phyloP scores from a whole-genome alignment of 805 yeast species.

The Candida piceae region DNA sequence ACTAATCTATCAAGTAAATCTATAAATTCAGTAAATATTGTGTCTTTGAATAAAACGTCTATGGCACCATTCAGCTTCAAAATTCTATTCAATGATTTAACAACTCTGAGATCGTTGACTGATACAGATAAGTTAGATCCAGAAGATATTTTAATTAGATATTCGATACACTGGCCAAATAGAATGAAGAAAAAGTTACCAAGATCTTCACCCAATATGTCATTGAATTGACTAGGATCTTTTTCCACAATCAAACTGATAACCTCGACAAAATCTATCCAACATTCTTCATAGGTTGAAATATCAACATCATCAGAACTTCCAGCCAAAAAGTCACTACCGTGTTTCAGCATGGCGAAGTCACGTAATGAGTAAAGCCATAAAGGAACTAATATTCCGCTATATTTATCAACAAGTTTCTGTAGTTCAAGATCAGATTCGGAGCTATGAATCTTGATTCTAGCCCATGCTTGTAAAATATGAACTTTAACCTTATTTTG shows the following conservation, averaged over 20 bases:
- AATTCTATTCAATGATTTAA: slow-evolving; percentile 50
- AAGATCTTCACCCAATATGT: slow-evolving; percentile 51
- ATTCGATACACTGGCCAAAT: slow-evolving; percentile 79
- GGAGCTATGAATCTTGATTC: slow-evolving; percentile 35
- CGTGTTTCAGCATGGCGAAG: slow-evolving; percentile 61
- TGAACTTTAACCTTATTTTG: slow-evolving; percentile 54
- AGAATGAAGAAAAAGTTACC: slow-evolving; percentile 70
- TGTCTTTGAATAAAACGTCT: slow-evolving; percentile 56
- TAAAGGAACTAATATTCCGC: slow-evolving; percentile 57
- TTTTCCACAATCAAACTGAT: slow-evolving; percentile 59
- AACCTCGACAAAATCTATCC: slow-evolving; percentile 78
- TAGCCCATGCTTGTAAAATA: slow-evolving; percentile 71
- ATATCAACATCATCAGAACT: slow-evolving; percentile 42
- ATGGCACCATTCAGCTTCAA: slow-evolving; percentile 54
- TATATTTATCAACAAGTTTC: slow-evolving; percentile 49
- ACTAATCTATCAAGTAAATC: slow-evolving; percentile 72
- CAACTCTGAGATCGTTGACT: slow-evolving; percentile 29
- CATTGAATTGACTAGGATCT: slow-evolving; percentile 39
- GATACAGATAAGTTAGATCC: slow-evolving; percentile 11
- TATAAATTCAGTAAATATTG: slow-evolving; percentile 67
- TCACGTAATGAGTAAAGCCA: slow-evolving; percentile 80
- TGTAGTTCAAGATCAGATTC: slow-evolving; percentile 41
- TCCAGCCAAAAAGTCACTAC: slow-evolving; percentile 25
- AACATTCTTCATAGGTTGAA: slow-evolving; percentile 48
- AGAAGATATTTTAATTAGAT: slow-evolving; percentile 44